phyloP scores from a whole-genome alignment of 768 basidiomycete genomes.

The Rhodosporidiobolus sp. region DNA sequence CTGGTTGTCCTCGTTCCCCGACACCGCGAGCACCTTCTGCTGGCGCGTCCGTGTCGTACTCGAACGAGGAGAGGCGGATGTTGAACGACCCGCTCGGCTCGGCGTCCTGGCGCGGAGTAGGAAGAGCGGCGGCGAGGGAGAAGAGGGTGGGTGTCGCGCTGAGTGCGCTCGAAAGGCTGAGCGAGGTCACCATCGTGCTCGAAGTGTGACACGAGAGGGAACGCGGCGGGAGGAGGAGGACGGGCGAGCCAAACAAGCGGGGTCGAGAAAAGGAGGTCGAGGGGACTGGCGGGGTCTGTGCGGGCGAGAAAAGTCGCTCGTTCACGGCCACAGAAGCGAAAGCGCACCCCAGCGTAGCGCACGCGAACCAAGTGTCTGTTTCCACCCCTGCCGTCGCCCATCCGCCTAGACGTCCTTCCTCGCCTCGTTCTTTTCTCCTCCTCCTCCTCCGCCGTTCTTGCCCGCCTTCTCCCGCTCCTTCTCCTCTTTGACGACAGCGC shows the following conservation, averaged over 20 bases:
- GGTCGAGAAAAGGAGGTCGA: background rate
- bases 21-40: background rate
- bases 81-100: background rate
- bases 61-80: too few relatives aligned
- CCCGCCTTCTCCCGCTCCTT: background rate
- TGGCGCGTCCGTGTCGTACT: too few relatives aligned
- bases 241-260: background rate
- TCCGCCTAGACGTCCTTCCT: background rate
- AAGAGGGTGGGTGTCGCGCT: background rate
- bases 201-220: background rate
- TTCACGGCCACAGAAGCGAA: background rate
- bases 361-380: conserved; percentile 12
- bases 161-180: background rate
- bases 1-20: background rate
- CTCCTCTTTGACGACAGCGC: conserved; percentile 1
- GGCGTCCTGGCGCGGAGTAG: background rate
- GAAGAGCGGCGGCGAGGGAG: background rate
- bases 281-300: background rate
- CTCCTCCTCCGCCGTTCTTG: background rate
- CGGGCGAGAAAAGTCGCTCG: background rate
- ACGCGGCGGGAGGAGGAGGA: background rate
- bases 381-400: background rate
- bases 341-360: too few relatives aligned
- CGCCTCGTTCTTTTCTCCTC: background rate
- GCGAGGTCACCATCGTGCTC: background rate